Percentiles rank a stretch among this genome's conserved stretches.
These are phyloP conservation scores for Hibiscus tridactylites DNA, from an alignment of 345 rosid species.

Conservation along the genomic window DNA sequence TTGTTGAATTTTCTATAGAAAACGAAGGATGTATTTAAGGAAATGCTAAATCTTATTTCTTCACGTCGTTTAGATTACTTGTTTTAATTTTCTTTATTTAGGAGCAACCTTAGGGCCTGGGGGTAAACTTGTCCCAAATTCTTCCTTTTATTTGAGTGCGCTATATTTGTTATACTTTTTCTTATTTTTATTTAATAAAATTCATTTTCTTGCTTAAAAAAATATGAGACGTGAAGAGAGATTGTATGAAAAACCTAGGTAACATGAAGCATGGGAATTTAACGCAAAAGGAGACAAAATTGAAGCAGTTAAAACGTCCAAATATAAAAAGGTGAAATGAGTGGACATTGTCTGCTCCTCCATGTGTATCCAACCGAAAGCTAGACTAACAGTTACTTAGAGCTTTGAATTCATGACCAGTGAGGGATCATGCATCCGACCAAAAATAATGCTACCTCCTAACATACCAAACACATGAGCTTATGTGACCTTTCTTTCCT, in stretches of 20 bases:
- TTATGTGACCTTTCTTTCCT: neutral
- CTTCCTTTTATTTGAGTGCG: no score
- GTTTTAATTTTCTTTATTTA: no score
- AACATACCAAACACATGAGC: neutral
- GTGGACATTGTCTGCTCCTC: neutral
- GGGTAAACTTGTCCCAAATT: no score
- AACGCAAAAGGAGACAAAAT: neutral
- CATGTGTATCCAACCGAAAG: neutral
- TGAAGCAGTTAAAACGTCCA: neutral
- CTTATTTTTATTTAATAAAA: no score
- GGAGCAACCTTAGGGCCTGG: no score
- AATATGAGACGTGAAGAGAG: neutral
- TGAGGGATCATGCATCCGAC: neutral
- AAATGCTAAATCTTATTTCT: no score
- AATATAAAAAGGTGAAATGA: neutral
- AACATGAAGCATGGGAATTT: neutral
- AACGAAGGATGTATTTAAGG: no score
- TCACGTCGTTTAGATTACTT: no score
- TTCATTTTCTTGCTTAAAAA: no score
- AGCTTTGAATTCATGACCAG: neutral
- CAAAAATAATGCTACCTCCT: neutral
- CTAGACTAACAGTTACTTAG: neutral
- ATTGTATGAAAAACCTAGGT: neutral
- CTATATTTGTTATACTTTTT: no score
- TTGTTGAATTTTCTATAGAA: no score